Percentiles rank a stretch among this genome's conserved stretches.
Conservation (phyloP, 192 early-diverging fungal species). For the Gigaspora rosea region DNA sequence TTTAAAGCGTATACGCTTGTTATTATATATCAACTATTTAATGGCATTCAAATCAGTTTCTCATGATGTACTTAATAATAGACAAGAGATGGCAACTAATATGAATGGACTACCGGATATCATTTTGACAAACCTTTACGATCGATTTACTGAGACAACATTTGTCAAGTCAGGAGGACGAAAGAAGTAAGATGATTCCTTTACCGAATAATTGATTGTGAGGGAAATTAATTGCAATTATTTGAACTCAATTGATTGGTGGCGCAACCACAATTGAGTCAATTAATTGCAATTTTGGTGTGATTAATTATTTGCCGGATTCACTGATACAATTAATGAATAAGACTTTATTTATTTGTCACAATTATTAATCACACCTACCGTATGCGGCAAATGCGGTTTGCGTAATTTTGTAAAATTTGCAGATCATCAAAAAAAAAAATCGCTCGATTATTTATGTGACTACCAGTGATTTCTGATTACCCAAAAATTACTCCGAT, state of each 20-base stretch:
- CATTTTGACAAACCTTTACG: constrained; percentile 59
- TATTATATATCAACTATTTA: constrained; percentile 78
- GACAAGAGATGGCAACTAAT: constrained; percentile 41
- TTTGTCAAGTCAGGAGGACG: constrained; percentile 6
- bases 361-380: too few relatives aligned
- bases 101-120: constrained; percentile 61
- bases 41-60: constrained; percentile 66
- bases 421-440: too few relatives aligned
- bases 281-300: too few relatives aligned
- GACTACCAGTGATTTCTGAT: too few relatives aligned
- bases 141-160: constrained; percentile 64
- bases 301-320: too few relatives aligned
- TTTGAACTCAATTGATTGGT: too few relatives aligned
- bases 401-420: too few relatives aligned
- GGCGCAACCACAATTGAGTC: background rate
- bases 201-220: background rate
- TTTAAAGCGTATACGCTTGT: constrained; percentile 53
- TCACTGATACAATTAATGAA: too few relatives aligned
- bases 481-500: too few relatives aligned
- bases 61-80: constrained; percentile 48
- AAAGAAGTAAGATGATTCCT: background rate
- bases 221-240: background rate
- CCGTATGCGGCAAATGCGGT: too few relatives aligned
- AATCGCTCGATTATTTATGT: too few relatives aligned
- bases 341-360: too few relatives aligned